Evolutionary conservation across 306 rosid genomes (phyloP).

Genomic region (Cucurbita pepo): DNA sequence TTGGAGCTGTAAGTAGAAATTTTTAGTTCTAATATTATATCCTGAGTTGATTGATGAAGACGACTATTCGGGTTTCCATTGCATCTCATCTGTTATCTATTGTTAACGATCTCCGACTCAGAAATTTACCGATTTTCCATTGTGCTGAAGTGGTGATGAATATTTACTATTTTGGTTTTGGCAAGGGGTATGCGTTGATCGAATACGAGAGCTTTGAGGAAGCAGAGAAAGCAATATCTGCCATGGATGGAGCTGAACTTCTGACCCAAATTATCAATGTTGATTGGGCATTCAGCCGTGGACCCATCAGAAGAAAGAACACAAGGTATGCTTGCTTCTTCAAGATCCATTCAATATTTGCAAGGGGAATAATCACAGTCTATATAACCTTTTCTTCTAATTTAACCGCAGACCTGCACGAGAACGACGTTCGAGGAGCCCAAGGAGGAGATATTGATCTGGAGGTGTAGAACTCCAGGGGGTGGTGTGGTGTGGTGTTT

Average conservation of each 20-base stretch:
- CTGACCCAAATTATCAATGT: conserved; percentile 60
- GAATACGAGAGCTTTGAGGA: conserved; percentile 38
- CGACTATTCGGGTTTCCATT: neutral
- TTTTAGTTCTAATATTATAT: neutral
- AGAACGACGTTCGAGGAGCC: conserved; percentile 95
- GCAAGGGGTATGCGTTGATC: conserved; percentile 42
- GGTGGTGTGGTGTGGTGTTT: conserved; percentile 11
- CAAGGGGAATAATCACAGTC: neutral
- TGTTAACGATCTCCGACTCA: neutral
- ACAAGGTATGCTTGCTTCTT: conserved; percentile 34
- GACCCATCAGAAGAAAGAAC: conserved; percentile 75
- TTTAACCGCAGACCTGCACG: conserved; percentile 36
- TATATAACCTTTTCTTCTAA: neutral
- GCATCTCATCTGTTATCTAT: neutral
- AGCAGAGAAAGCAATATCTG: conserved; percentile 77
- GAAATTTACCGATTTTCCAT: neutral
- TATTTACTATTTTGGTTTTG: neutral
- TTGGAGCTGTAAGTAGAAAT: neutral
- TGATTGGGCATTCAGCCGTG: conserved; percentile 97
- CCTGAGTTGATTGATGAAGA: neutral
- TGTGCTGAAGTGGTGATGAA: neutral
- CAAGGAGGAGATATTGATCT: conserved; percentile 65
- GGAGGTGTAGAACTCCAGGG: neutral
- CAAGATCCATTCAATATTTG: neutral
- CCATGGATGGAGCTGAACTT: conserved; percentile 68